Evolutionary conservation across 352 stramenopile species (phyloP), one percentile per base, ranked within the genome.

Genomic region (Globisporangium recalcitrans): DNA sequence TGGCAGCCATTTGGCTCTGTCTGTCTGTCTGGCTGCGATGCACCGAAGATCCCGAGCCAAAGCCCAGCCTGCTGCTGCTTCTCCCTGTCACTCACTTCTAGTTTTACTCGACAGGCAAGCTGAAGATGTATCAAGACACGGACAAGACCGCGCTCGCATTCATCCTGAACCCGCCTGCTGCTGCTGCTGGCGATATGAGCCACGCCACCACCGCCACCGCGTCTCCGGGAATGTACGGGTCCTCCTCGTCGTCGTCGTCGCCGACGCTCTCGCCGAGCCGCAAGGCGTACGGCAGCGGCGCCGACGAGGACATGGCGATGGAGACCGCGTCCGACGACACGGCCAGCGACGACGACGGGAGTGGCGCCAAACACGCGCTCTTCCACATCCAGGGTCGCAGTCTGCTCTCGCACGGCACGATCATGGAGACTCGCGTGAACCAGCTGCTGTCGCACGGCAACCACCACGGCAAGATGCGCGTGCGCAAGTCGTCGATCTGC

Each of bases 401-500:
- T 22, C 52, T 87, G 42, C 77, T 88, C 24, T 78, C 77, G 11
- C 69, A 69, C 56, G 73, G 71, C 26, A 65, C 62, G 58, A 64
- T 89, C 54, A 69, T 86, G 44, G 74, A 88, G 63, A 85, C 75
- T 52, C 77, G 79, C 36, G 77, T 88, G 55, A 70, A 70, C 51
- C 80, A 82, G 36, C 58, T 89, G 51, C 73, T 89, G 27, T 73
- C 79, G 16, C 36, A 67, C 29, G 77, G 73, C 64, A 81, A 80
- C 63, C 76, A 88, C 70, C 73, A 86, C 65, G 78, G 77, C 71
- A 86, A 87, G 72, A 89, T 87, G 80, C 74, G 77, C 36, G 70
- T 83, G 16, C 75, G 75, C 55, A 89, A 87, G 65, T 73, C 74
- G 26, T 82, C 76, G 29, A 78, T 86, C 56, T 90, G 80, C 60